phyloP scores from a whole-genome alignment of 2,329 filamentous ascomycete genomes.

The Penicillium sp. region DNA sequence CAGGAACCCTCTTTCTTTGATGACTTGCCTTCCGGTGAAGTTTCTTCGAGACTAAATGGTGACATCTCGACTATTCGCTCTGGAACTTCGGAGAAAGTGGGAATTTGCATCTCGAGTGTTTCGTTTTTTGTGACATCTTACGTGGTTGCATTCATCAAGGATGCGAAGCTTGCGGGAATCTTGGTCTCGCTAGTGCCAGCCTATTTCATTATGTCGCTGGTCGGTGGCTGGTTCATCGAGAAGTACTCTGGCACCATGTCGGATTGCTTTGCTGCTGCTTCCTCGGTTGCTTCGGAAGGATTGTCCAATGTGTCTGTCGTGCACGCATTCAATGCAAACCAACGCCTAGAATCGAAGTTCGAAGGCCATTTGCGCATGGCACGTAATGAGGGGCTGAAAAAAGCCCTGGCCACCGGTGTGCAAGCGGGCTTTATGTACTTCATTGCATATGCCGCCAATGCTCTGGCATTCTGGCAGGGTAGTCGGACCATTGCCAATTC shows the following conservation, averaged over 20 bases:
- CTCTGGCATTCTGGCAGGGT: conserved; percentile 69
- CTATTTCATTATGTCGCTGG: conserved; percentile 60
- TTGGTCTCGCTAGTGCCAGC: conserved; percentile 65
- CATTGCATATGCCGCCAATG: conserved; percentile 67
- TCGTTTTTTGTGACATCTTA: conserved; percentile 70
- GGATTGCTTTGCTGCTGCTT: conserved; percentile 58
- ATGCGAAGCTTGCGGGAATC: conserved; percentile 64
- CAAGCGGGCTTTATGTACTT: conserved; percentile 67
- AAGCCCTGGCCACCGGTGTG: conserved; percentile 57
- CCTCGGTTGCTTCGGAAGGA: conserved; percentile 64
- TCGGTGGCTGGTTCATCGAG: conserved; percentile 57
- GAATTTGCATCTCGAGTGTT: conserved; percentile 62
- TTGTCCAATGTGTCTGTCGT: conserved; percentile 64
- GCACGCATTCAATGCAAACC: conserved; percentile 63
- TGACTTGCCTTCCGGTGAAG: conserved; percentile 62
- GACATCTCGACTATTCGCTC: conserved; percentile 69
- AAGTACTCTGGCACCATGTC: conserved; percentile 54
- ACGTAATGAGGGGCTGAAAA: conserved; percentile 60
- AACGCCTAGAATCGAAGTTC: conserved; percentile 63
- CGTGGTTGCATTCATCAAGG: conserved; percentile 67
- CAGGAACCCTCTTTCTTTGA: conserved; percentile 70
- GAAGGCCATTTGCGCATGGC: conserved; percentile 39
- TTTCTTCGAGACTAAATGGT: conserved; percentile 63
- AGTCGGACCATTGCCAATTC: conserved; percentile 54
- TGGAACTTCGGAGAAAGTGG: conserved; percentile 71